These are phyloP conservation scores for Sporobolomyces phaffii DNA, from an alignment of 768 basidiomycete genomes.

Conservation along the genomic window DNA sequence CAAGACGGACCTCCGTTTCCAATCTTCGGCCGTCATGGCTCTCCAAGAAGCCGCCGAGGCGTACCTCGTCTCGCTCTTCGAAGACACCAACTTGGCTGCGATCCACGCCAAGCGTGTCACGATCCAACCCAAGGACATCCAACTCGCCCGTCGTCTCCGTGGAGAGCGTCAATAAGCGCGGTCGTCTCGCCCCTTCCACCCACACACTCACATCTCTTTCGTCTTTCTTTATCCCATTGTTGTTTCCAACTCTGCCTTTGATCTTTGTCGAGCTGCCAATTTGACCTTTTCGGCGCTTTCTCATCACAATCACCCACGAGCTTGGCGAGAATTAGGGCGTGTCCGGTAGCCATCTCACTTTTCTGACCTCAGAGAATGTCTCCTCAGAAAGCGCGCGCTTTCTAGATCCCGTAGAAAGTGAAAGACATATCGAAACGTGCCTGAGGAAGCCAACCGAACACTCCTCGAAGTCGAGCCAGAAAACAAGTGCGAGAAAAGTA, in stretches of 20 bases:
- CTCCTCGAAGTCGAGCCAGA: too few relatives aligned
- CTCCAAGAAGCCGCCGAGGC: conserved; percentile 56
- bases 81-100: conserved; percentile 50
- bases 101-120: conserved; percentile 60
- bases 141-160: conserved; percentile 53
- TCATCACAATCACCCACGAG: background rate
- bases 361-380: too few relatives aligned
- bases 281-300: background rate
- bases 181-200: background rate
- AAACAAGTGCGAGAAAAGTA: too few relatives aligned
- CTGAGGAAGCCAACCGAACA: too few relatives aligned
- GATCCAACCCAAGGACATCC: conserved; percentile 58
- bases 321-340: too few relatives aligned
- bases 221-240: too few relatives aligned
- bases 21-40: conserved; percentile 54
- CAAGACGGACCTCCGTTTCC: conserved; percentile 57
- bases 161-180: conserved; percentile 42
- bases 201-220: background rate
- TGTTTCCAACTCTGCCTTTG: background rate
- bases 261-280: too few relatives aligned
- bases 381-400: too few relatives aligned
- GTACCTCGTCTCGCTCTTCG: conserved; percentile 54
- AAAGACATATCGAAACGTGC: too few relatives aligned
- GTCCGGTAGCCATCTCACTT: too few relatives aligned
- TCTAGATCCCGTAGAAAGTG: too few relatives aligned